Evolutionary conservation across 805 yeast genomes (phyloP), one percentile per base, ranked within the genome.

Genomic region (Starmerella etchellsii): DNA sequence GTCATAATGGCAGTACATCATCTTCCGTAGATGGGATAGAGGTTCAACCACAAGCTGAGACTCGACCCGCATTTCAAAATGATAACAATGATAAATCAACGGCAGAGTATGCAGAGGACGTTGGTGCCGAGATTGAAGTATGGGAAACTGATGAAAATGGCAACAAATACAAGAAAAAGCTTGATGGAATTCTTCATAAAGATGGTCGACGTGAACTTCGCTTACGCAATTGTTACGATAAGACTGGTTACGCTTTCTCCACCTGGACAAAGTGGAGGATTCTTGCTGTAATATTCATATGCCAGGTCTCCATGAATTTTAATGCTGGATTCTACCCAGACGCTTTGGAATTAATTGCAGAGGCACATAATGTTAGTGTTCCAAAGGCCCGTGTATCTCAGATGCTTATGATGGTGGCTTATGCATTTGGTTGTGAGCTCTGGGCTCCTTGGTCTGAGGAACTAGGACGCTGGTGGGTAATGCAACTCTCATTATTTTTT

Each of bases 371-470:
- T 16, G 58, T 67, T 16, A 54, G 65, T 15, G 61, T 61, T 28
- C 65, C 65, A 6, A 60, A 62, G 10, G 73, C 74, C 1, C 62
- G 70, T 1, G 57, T 73, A 25, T 75, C 76, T 2, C 60, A 73
- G 43, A 58, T 73, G 14, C 45, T 72, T 34, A 72, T 69, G 48
- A 73, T 73, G 22, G 54, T 72, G 16, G 76, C 74, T 8, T 73
- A 73, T 50, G 79, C 75, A 31, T 39, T 70, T 26, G 76, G 77
- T 2, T 74, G 76, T 5, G 63, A 72, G 60, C 46, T 71, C 2
- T 69, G 72, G 47, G 78, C 83, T 2, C 87, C 87, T 2, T 54
- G 80, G 23, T 72, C 79, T 36, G 88, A 79, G 53, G 65, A 75
- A 44, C 68, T 70, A 46, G 88, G 87, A 2, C 62, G 87, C 30